Evolutionary conservation across 129 eudicot genomes (phyloP).

Genomic region (Tagetes patula): DNA sequence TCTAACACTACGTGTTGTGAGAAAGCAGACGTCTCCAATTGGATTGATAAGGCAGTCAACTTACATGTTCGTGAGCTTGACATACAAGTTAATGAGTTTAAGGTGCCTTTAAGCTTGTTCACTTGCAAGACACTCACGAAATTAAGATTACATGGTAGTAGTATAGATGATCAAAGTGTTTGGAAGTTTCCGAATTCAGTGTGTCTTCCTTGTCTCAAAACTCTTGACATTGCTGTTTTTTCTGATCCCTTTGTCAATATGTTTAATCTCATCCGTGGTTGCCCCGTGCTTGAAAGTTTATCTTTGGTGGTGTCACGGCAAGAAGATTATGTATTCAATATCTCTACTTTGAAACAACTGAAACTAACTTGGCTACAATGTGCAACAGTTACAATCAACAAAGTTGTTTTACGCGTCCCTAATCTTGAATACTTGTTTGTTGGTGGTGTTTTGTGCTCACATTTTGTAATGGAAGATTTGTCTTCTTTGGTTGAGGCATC

Average conservation of each 20-base stretch:
- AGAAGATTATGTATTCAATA: conserved; percentile 1
- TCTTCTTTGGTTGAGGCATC: background rate
- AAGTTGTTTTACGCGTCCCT: background rate
- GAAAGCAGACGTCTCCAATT: background rate
- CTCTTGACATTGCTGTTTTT: conserved; percentile 9
- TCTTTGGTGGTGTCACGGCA: background rate
- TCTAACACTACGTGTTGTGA: background rate
- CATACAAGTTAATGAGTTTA: background rate
- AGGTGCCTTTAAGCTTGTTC: conserved; percentile 21
- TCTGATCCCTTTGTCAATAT: background rate
- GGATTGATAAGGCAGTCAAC: conserved; percentile 18
- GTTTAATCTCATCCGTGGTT: background rate
- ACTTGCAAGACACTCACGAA: conserved; percentile 24
- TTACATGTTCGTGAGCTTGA: conserved; percentile 14
- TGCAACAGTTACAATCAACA: background rate
- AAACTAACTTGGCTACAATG: background rate
- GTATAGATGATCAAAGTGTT: no score
- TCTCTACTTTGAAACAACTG: conserved; percentile 21
- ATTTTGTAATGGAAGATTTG: background rate
- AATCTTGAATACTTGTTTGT: background rate
- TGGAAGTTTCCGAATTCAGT: conserved; percentile 5
- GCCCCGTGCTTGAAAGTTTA: conserved; percentile 24
- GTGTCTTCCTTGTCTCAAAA: conserved; percentile 15
- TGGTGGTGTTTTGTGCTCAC: background rate
- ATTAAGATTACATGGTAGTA: background rate